Base-by-base conservation (phyloP, 495 filamentous ascomycete genomes). In the Talaromyces adpressus region DNA sequence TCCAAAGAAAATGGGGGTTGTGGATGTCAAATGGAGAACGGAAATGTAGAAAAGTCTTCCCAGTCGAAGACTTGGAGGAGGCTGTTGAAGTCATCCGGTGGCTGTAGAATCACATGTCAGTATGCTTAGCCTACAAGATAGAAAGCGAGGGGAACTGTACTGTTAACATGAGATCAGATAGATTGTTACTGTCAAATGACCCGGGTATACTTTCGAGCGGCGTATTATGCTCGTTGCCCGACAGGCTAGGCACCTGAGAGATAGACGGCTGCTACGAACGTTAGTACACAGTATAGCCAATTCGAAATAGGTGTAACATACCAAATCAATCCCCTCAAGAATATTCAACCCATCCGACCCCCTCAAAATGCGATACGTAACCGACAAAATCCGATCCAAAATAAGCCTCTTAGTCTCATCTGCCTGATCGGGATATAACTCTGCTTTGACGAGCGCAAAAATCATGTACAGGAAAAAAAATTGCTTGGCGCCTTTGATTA, bases 391-490 rank as follows among this genome's bases (percentile, higher is more conserved):
- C 0, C 76, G 74, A 52, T 79, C 73, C 2, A 79, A 71, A 0
- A 77, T 77, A 36, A 76, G 71, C 47, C 76, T 73, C 41, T 78
- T 80, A 61, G 74, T 76, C 51, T 74, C 63, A 8, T 63, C 65
- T 16, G 71, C 71, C 59, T 80, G 77, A 1, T 62, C 63, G 0
- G 76, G 74, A 75, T 74, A 79, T 7, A 78, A 57, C 29, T 70
- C 73, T 25, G 73, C 62, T 49, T 79, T 80, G 45, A 77, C 77
- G 2, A 79, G 57, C 7, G 75, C 73, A 11, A 75, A 59, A 27
- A 80, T 74, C 2, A 77, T 78, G 0, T 75, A 79, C 52, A 79
- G 68, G 64, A 79, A 79, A 57, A 78, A 79, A 59, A 78, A 80
- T 56, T 80, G 76, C 56, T 79, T 80, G 3, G 76, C 75, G 0